Conservation (phyloP, 345 rosid species). For the Trapa incisa region DNA sequence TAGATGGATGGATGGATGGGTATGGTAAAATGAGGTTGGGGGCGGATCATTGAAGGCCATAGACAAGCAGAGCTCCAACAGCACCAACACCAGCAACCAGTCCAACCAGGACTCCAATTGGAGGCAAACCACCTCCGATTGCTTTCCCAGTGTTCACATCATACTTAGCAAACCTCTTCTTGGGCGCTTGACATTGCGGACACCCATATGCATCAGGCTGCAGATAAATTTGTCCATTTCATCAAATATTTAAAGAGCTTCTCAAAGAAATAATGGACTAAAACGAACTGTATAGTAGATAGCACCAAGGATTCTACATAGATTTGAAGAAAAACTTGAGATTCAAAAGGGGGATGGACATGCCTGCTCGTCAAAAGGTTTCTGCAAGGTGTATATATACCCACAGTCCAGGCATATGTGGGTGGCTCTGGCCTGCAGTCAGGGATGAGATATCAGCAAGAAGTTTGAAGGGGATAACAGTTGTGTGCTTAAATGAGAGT, state of each 20-base stretch:
- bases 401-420: constrained; percentile 98
- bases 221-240: not conserved
- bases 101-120: constrained; percentile 72
- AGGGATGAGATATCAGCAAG: not conserved
- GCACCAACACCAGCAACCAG: constrained; percentile 69
- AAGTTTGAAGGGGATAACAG: no score
- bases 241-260: no score
- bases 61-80: constrained; percentile 82
- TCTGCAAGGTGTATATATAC: constrained; percentile 59
- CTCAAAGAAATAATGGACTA: no score
- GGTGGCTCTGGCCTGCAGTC: constrained; percentile 71
- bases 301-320: not conserved
- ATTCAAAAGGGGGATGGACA: constrained; percentile 1
- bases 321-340: constrained; percentile 1
- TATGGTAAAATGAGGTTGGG: not conserved
- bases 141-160: constrained; percentile 82
- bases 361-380: constrained; percentile 87
- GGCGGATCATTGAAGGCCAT: constrained; percentile 60
- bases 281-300: no score
- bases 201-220: constrained; percentile 82
- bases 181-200: constrained; percentile 88
- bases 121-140: constrained; percentile 89
- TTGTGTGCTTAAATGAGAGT: no score
- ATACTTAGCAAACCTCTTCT: constrained; percentile 75
- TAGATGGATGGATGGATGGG: not conserved